Percentiles rank a stretch among this genome's conserved stretches.
phyloP scores from a whole-genome alignment of 2,329 filamentous ascomycete genomes.

The Verticillium dahliae region DNA sequence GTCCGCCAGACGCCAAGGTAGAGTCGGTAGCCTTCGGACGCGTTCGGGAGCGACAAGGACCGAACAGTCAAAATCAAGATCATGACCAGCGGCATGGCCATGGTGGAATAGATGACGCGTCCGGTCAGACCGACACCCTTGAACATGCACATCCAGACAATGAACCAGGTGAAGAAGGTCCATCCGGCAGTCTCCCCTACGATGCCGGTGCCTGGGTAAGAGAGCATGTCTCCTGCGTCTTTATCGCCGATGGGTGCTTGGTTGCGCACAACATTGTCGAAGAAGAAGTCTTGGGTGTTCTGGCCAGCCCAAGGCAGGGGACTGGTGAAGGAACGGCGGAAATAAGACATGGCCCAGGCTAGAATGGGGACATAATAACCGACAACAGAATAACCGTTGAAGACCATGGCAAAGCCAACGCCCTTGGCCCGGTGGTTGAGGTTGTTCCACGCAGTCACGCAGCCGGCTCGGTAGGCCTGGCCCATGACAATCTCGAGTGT shows the following conservation, averaged over 20 bases:
- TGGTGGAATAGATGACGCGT: conserved; percentile 49
- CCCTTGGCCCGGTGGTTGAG: conserved; percentile 43
- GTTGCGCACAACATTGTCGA: conserved; percentile 1
- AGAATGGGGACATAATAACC: conserved; percentile 48
- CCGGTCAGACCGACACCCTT: conserved; percentile 48
- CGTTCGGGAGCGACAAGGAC: conserved; percentile 42
- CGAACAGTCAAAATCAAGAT: conserved; percentile 45
- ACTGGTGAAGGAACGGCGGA: conserved; percentile 43
- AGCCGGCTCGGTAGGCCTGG: conserved; percentile 48
- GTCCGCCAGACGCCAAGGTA: conserved; percentile 31
- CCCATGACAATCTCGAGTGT: conserved; percentile 60
- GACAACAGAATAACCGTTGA: conserved; percentile 43
- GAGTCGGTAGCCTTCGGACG: conserved; percentile 38
- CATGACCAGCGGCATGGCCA: conserved; percentile 47
- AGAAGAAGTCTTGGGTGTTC: conserved; percentile 33
- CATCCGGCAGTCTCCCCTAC: conserved; percentile 48
- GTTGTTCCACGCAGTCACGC: conserved; percentile 43
- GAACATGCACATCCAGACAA: conserved; percentile 51
- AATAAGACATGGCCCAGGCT: conserved; percentile 49
- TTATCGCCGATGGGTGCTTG: conserved; percentile 18
- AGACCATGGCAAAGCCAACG: conserved; percentile 40
- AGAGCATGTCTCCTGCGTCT: conserved; percentile 24
- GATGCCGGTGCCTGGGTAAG: conserved; percentile 34
- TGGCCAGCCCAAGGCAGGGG: conserved; percentile 43
- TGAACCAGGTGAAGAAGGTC: conserved; percentile 48